phyloP scores from a whole-genome alignment of 1,139 yeast species.

The Tardiomyces depauwii region DNA sequence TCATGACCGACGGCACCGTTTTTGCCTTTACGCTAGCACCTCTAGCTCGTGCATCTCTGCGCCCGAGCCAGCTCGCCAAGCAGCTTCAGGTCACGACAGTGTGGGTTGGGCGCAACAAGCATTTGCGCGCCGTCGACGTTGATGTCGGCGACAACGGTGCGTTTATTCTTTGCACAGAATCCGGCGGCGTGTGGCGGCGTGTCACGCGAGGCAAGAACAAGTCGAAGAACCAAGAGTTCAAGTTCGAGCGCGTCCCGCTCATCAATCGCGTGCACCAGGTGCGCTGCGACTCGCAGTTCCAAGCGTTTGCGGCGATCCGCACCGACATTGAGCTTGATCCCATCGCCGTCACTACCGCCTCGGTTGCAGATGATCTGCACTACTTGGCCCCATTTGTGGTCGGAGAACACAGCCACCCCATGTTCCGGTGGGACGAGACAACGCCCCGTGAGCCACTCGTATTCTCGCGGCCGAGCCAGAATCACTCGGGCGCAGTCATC shows the following conservation, averaged over 20 bases:
- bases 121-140: slow-evolving; percentile 38
- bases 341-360: slow-evolving; percentile 8
- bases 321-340: slow-evolving; percentile 32
- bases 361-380: slow-evolving; percentile 17
- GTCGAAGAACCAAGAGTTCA: slow-evolving; percentile 26
- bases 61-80: slow-evolving; percentile 6
- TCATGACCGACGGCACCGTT: slow-evolving; percentile 23
- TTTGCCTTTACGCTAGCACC: slow-evolving; percentile 17
- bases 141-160: slow-evolving; percentile 65
- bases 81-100: slow-evolving; percentile 5
- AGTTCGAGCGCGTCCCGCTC: slow-evolving; percentile 43
- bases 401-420: not conserved
- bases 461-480: not conserved
- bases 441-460: not conserved
- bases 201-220: slow-evolving; percentile 21
- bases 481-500: not conserved
- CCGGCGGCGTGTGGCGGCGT: slow-evolving; percentile 50
- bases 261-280: slow-evolving; percentile 49
- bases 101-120: slow-evolving; percentile 26
- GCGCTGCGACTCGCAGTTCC: slow-evolving; percentile 52
- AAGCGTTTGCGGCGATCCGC: slow-evolving; percentile 58
- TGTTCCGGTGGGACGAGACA: not conserved
- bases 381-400: slow-evolving; percentile 16
- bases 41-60: slow-evolving; percentile 1
- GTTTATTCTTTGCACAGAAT: slow-evolving; percentile 50